Percentiles rank a stretch among this genome's conserved stretches.
These are phyloP conservation scores for Medicago ruthenica DNA, from an alignment of 306 rosid species.

Conservation along the genomic window DNA sequence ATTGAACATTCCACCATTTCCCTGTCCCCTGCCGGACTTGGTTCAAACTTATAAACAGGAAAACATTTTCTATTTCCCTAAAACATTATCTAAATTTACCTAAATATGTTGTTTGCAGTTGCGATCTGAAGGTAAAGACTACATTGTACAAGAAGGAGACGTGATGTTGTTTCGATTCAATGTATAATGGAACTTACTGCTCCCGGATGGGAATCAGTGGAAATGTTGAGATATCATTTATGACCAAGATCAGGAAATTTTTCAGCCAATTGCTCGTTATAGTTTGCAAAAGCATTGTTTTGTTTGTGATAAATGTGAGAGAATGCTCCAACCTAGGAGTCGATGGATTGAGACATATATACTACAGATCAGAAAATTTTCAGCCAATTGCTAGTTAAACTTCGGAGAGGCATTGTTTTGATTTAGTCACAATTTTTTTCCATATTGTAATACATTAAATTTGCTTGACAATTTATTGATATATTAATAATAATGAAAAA, in stretches of 20 bases:
- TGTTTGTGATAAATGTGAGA: neutral
- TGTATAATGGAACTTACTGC: conserved; percentile 52
- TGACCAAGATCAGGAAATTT: conserved; percentile 8
- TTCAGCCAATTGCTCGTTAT: conserved; percentile 35
- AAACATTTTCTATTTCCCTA: conserved; percentile 15
- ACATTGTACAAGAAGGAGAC: conserved; percentile 91
- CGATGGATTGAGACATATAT: too few species aligned
- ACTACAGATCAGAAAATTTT: neutral
- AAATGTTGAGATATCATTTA: conserved; percentile 35
- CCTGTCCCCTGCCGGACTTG: neutral
- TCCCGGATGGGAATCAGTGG: conserved; percentile 23
- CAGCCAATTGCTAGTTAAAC: conserved; percentile 9
- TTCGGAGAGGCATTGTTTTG: conserved; percentile 1
- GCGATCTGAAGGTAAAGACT: conserved; percentile 96
- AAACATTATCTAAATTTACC: conserved; percentile 9
- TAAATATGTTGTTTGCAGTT: conserved; percentile 63
- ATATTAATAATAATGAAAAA: neutral
- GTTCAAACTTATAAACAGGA: conserved; percentile 10
- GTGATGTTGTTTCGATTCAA: conserved; percentile 97
- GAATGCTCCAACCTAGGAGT: neutral
- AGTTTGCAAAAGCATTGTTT: conserved; percentile 36
- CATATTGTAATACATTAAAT: conserved; percentile 3
- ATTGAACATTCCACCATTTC: neutral
- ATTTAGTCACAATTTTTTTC: conserved; percentile 1
- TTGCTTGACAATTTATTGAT: conserved; percentile 1